Conservation (phyloP, 352 stramenopile species). For the Pythium guiyangense region DNA sequence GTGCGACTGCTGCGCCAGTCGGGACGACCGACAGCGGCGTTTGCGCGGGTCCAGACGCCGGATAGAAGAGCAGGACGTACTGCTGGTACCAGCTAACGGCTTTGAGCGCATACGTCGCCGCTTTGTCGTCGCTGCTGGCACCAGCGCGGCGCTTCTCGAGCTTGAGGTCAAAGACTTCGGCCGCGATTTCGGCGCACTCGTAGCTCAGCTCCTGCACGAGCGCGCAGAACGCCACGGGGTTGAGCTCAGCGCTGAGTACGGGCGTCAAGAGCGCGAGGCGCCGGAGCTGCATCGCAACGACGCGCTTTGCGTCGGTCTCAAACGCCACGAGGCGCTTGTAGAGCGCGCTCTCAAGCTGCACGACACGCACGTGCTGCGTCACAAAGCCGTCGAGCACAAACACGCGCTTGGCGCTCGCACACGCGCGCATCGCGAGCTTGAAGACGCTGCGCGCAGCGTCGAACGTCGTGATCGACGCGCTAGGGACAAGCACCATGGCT, state of each 20-base stretch:
- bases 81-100: conserved; percentile 66
- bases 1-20: conserved; percentile 21
- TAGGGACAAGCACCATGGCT: conserved; percentile 13
- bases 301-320: conserved; percentile 46
- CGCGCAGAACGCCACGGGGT: conserved; percentile 40
- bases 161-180: conserved; percentile 64
- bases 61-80: conserved; percentile 68
- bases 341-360: conserved; percentile 51
- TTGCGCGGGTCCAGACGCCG: conserved; percentile 4
- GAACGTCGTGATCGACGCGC: conserved; percentile 34
- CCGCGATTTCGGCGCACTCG: conserved; percentile 54
- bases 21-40: conserved; percentile 20
- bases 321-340: conserved; percentile 54
- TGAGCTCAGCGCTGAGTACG: conserved; percentile 42
- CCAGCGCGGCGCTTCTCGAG: conserved; percentile 26
- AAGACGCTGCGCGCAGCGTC: conserved; percentile 56
- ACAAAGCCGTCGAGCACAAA: conserved; percentile 70
- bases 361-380: conserved; percentile 50
- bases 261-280: conserved; percentile 40
- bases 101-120: conserved; percentile 51
- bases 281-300: conserved; percentile 64
- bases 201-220: conserved; percentile 67
- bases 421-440: conserved; percentile 47
- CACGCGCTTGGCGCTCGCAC: conserved; percentile 30
- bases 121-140: conserved; percentile 24